A percentile compares a stretch with the other conserved stretches of the same genome.
Evolutionary conservation across 2,329 filamentous ascomycete species (phyloP).

Genomic region (Claviceps spartinae): DNA sequence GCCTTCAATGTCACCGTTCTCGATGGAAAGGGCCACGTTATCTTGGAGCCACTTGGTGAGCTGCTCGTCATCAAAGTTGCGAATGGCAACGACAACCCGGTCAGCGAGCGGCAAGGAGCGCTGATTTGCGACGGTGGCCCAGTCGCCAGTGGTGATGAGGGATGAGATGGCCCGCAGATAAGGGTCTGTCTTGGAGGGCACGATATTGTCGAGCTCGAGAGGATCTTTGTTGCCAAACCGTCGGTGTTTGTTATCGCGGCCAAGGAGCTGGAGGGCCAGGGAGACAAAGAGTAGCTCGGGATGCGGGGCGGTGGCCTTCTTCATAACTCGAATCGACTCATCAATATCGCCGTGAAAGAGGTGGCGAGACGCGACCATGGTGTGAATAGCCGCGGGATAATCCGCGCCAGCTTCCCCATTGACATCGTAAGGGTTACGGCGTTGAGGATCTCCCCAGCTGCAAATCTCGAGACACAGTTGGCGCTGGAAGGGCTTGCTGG

Average conservation of each 20-base stretch:
- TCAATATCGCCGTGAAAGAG: constrained; percentile 59
- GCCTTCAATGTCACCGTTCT: constrained; percentile 60
- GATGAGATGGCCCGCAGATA: constrained; percentile 70
- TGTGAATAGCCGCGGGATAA: constrained; percentile 43
- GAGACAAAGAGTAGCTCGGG: constrained; percentile 56
- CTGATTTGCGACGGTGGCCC: constrained; percentile 61
- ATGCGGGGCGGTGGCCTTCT: constrained; percentile 47
- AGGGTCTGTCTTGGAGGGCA: constrained; percentile 55
- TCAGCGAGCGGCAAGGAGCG: constrained; percentile 60
- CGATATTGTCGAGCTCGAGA: constrained; percentile 44
- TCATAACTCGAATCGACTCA: constrained; percentile 56
- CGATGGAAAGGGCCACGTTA: constrained; percentile 46
- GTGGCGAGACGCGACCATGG: constrained; percentile 63
- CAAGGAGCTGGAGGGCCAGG: constrained; percentile 50
- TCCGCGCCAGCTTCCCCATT: constrained; percentile 30
- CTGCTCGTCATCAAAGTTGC: constrained; percentile 48
- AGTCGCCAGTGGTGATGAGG: constrained; percentile 63
- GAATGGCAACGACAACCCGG: constrained; percentile 59
- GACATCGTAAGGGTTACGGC: constrained; percentile 28
- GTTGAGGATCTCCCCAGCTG: constrained; percentile 50
- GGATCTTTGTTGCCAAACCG: constrained; percentile 26
- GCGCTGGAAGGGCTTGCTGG: constrained; percentile 54
- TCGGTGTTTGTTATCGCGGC: constrained; percentile 30
- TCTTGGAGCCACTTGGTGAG: constrained; percentile 55
- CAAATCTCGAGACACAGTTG: constrained; percentile 65